Base-by-base conservation (phyloP, 1,139 yeast species). In the Cylindricascospora bacillispora region DNA sequence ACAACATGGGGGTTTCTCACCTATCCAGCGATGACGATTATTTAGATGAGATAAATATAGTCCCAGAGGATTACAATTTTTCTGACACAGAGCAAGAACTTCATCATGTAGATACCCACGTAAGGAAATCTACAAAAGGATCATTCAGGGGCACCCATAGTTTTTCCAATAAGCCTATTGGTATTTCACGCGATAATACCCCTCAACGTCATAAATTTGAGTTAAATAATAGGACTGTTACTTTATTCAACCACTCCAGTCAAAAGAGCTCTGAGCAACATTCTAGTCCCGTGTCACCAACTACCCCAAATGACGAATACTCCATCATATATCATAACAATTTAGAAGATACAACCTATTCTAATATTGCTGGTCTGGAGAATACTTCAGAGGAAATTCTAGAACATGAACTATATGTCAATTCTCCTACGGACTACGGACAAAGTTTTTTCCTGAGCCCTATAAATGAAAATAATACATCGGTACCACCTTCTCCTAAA, bases 51-150 rank as follows among this genome's bases (percentile, higher is more conserved):
- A 60, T 69, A 15, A 71, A 74, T 41, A 63, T 55, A 27, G 52
- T 73, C 2, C 79, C 80, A 0, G 78, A 70, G 44, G 80, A 73
- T 40, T 72, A 54, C 42, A 73, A 71, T 30, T 70, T 69, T 42
- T 65, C 63, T 7, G 62, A 59, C 9, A 50, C 54, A 13, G 52
- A 52, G 13, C 45, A 47, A 25, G 9, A 7, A 7, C 21, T 18
- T 18, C 10, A 7, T 7, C 7, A 10, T 10, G 10, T 7, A 18
- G 45, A 43, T 25, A 24, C 23, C 21, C 25, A 16, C n/a, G 15
- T 21, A 5, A 9, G 17, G 26, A 17, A 27, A 11, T 22, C 35
- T 3, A 40, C 32, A 7, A 39, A 36, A 17, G 34, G 39, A 7
- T 44, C 53, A 15, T 54, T 45, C 28, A 42, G 52, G 24, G 38